phyloP scores from a whole-genome alignment of 2,329 filamentous ascomycete genomes.

The Decorospora gaudefroyi region DNA sequence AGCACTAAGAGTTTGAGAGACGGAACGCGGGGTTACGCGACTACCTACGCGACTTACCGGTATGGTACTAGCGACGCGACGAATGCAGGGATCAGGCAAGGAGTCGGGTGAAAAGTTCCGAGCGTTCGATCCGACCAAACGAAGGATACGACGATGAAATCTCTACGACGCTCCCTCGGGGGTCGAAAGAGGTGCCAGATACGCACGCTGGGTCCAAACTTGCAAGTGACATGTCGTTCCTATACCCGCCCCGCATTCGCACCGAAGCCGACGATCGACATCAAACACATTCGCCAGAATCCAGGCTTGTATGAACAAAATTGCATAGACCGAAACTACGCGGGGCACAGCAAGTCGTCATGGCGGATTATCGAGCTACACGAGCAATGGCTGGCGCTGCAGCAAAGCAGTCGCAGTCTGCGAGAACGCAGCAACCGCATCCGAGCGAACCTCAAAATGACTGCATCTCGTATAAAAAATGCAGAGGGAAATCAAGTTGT shows the following conservation, averaged over 20 bases:
- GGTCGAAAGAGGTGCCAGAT: constrained; percentile 21
- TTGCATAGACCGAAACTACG: constrained; percentile 84
- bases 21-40: constrained; percentile 2
- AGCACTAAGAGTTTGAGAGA: neutral
- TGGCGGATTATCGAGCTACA: constrained; percentile 58
- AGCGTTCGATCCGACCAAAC: constrained; percentile 2
- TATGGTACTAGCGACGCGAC: too few relatives aligned
- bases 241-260: constrained; percentile 68
- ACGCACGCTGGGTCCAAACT: constrained; percentile 5
- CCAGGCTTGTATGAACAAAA: constrained; percentile 79
- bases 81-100: constrained; percentile 15
- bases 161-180: constrained; percentile 22
- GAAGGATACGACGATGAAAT: constrained; percentile 10
- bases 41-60: constrained; percentile 3
- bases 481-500: constrained; percentile 44
- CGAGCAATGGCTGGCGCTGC: constrained; percentile 55
- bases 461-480: constrained; percentile 35
- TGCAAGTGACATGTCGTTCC: constrained; percentile 48
- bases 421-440: constrained; percentile 70
- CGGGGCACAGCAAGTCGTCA: constrained; percentile 56
- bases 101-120: constrained; percentile 17
- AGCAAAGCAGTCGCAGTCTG: constrained; percentile 63
- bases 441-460: constrained; percentile 58
- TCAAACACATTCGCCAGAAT: constrained; percentile 89
- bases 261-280: constrained; percentile 77